Evolutionary conservation across 495 filamentous ascomycete genomes (phyloP), one percentile per base, ranked within the genome.

Genomic region (Lasiosphaeriaceae sp.): DNA sequence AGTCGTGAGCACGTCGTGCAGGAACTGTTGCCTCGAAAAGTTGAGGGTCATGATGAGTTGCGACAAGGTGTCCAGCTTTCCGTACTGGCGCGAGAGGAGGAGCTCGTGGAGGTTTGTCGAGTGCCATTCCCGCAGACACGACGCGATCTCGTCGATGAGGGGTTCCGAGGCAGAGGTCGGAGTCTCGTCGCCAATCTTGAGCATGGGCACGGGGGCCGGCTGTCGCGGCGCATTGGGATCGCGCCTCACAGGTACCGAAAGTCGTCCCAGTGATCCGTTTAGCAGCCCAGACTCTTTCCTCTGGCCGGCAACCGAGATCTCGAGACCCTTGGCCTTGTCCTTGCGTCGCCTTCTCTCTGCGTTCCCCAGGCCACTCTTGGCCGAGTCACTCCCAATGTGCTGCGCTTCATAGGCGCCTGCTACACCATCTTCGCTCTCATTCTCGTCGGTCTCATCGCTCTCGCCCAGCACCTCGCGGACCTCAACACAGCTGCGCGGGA

Each of bases 171-270:
- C 80, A 2, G 90, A 96, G 2, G 89, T 93, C 3, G 91, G 87
- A 1, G 91, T 96, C 76, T 98, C 94, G 60, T 98, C 94, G 22
- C 95, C 95, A 65, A 97, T 90, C 69, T 96, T 96, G 37, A 98
- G 79, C 89, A 96, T 93, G 8, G 94, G 94, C 2, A 98, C 95
- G 0, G 94, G 94, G 9, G 95, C 95, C 2, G 90, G 82, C 23
- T 91, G 95, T 63, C 89, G 89, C 14, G 88, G 86, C 24, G 78
- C 80, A 66, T 84, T 80, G 2, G 79, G 82, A 56, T 86, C 81
- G 44, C 81, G 75, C 41, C 62, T 62, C 11, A 70, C 61, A 11
- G 70, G 65, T 0, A 74, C 62, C 2, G 75, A 71, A n/a, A 71
- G 66, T 22, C 46, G 66, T 45, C 63, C 77, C 35, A 49, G 61